phyloP scores from a whole-genome alignment of 192 early-diverging fungal genomes.

The Podila epicladia region DNA sequence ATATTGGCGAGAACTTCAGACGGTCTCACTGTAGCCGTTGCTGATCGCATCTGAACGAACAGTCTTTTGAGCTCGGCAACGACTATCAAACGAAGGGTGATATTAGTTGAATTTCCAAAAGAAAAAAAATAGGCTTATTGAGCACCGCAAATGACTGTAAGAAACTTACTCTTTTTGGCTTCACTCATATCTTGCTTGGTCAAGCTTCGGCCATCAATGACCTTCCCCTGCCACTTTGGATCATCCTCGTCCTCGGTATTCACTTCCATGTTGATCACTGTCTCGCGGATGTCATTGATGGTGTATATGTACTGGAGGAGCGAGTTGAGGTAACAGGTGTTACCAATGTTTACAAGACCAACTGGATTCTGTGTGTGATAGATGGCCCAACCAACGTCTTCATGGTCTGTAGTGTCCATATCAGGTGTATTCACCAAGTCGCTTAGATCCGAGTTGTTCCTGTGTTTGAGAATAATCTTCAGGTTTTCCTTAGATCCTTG shows the following conservation, averaged over 20 bases:
- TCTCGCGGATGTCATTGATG: conserved; percentile 65
- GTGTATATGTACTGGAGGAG: conserved; percentile 83
- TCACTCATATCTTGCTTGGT: conserved; percentile 51
- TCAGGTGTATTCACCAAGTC: not conserved
- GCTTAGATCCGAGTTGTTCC: conserved; percentile 17
- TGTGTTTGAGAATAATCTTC: conserved; percentile 41
- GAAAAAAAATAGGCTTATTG: not conserved
- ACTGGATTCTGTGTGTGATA: conserved; percentile 64
- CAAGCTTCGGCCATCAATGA: conserved; percentile 58
- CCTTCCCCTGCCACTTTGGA: conserved; percentile 48
- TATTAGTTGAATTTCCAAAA: not conserved
- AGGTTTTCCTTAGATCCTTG: conserved; percentile 29
- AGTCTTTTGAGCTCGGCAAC: conserved; percentile 30
- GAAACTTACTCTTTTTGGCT: conserved; percentile 60
- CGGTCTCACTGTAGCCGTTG: conserved; percentile 16
- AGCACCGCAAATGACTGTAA: not conserved
- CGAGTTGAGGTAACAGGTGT: conserved; percentile 92
- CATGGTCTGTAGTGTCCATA: conserved; percentile 7
- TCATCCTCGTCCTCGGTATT: conserved; percentile 49
- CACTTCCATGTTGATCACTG: conserved; percentile 65
- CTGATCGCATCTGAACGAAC: conserved; percentile 18
- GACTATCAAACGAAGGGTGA: conserved; percentile 10
- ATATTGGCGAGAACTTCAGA: conserved; percentile 39
- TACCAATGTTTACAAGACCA: conserved; percentile 84
- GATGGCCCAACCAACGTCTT: conserved; percentile 26